phyloP scores from a whole-genome alignment of 2,329 filamentous ascomycete genomes.

The Beauveria sp. region DNA sequence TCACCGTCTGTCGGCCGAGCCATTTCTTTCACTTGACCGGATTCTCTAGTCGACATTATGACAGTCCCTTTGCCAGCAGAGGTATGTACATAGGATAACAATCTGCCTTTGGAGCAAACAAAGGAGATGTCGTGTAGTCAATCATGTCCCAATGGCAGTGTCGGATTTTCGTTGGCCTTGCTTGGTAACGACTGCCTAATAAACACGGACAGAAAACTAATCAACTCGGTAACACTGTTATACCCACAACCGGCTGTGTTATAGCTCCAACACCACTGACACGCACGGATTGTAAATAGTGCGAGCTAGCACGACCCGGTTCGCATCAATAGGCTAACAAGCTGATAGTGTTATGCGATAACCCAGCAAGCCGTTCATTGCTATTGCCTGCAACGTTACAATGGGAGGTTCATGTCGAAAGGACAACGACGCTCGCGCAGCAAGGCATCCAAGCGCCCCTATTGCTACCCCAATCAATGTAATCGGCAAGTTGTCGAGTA shows the following conservation, averaged over 20 bases:
- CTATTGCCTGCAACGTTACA: constrained; percentile 2
- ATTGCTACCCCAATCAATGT: neutral
- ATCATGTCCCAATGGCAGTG: too few relatives aligned
- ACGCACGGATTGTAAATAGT: too few relatives aligned
- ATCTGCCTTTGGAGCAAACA: neutral
- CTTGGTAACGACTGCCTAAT: too few relatives aligned
- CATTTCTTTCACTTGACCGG: too few relatives aligned
- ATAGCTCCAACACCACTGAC: too few relatives aligned
- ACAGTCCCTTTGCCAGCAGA: neutral
- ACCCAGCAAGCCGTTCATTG: neutral
- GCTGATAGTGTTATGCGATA: neutral
- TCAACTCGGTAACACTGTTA: too few relatives aligned
- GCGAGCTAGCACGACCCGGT: neutral
- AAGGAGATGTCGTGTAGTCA: neutral
- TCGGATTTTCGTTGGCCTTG: too few relatives aligned
- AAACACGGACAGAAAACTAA: too few relatives aligned
- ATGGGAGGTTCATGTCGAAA: neutral
- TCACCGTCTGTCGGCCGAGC: too few relatives aligned
- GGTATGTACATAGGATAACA: neutral
- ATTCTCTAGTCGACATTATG: too few relatives aligned
- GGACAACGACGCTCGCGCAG: neutral
- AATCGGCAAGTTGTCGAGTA: neutral
- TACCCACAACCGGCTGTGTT: too few relatives aligned
- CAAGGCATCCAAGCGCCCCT: neutral
- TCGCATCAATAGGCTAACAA: neutral